Conservation (phyloP, 2,329 filamentous ascomycete genomes). For the Alternaria sp. region DNA sequence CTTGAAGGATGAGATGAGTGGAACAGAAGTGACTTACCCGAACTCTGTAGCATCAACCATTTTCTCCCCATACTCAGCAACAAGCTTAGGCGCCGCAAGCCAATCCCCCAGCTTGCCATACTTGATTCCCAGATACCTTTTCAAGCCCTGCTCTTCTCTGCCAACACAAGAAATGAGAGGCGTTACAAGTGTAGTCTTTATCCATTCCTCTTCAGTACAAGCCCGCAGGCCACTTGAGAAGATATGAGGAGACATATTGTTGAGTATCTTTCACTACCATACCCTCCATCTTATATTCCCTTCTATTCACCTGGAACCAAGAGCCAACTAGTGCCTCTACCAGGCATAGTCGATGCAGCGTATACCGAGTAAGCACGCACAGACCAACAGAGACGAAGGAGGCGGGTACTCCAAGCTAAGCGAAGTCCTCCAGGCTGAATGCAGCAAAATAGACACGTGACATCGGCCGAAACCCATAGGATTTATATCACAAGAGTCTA, state of each 20-base stretch:
- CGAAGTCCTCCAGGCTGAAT: not conserved
- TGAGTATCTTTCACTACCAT: not conserved
- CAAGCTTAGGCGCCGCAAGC: constrained; percentile 40
- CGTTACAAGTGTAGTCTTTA: constrained; percentile 9
- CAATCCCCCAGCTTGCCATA: constrained; percentile 46
- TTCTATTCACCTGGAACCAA: not conserved
- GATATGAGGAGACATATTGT: not conserved
- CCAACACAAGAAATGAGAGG: constrained; percentile 24
- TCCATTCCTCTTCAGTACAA: not conserved
- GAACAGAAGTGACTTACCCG: constrained; percentile 33
- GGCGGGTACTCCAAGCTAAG: not conserved
- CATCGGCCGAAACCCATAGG: constrained; percentile 3
- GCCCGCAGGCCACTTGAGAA: not conserved
- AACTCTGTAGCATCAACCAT: constrained; percentile 40
- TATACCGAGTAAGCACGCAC: not conserved
- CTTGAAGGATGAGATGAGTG: not conserved
- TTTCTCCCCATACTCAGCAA: constrained; percentile 23
- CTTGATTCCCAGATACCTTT: constrained; percentile 45
- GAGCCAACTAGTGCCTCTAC: not conserved
- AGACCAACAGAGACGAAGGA: not conserved
- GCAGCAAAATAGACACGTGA: constrained; percentile 1
- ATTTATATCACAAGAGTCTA: not conserved
- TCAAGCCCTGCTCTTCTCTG: constrained; percentile 22
- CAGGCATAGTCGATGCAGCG: not conserved
- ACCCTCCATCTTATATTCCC: not conserved